Conservation (phyloP, 108 stramenopile species). For the Pseudonitzschia multiseries region DNA sequence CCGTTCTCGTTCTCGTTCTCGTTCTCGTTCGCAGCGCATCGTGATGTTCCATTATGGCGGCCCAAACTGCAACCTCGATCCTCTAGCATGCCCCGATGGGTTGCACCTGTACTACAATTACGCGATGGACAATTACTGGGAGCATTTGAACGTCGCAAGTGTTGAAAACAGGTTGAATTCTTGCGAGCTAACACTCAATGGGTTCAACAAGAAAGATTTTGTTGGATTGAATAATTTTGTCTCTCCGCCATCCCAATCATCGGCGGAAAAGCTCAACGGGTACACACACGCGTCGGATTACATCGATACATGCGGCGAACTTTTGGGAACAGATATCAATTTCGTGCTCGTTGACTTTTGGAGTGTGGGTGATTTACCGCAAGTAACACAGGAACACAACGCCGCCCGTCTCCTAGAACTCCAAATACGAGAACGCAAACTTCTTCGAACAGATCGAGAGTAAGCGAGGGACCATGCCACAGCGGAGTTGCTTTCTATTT, state of each 20-base stretch:
- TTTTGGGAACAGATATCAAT: slow-evolving; percentile 37
- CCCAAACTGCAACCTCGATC: slow-evolving; percentile 46
- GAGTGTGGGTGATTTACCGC: slow-evolving; percentile 50
- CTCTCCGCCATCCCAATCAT: slow-evolving; percentile 32
- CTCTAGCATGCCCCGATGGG: slow-evolving; percentile 45
- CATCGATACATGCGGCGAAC: slow-evolving; percentile 37
- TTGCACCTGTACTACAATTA: slow-evolving; percentile 52
- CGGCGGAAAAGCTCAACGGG: slow-evolving; percentile 40
- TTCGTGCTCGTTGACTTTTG: slow-evolving; percentile 65
- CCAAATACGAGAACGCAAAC: background rate
- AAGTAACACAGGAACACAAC: slow-evolving; percentile 54
- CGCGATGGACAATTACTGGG: slow-evolving; percentile 63
- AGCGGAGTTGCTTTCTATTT: background rate
- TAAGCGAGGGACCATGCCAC: background rate
- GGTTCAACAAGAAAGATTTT: slow-evolving; percentile 26
- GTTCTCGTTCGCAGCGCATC: slow-evolving; percentile 35
- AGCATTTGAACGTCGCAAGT: slow-evolving; percentile 38
- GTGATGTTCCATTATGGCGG: slow-evolving; percentile 66
- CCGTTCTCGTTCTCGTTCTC: background rate
- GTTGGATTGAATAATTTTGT: slow-evolving; percentile 63
- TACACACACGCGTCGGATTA: slow-evolving; percentile 29
- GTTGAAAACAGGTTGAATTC: slow-evolving; percentile 41
- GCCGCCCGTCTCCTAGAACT: background rate
- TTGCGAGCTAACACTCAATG: slow-evolving; percentile 50
- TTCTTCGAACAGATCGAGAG: background rate